A percentile compares a stretch with the other conserved stretches of the same genome.
These are phyloP conservation scores for Mycena albidolilacea DNA, from an alignment of 768 basidiomycete genomes.

Conservation along the genomic window DNA sequence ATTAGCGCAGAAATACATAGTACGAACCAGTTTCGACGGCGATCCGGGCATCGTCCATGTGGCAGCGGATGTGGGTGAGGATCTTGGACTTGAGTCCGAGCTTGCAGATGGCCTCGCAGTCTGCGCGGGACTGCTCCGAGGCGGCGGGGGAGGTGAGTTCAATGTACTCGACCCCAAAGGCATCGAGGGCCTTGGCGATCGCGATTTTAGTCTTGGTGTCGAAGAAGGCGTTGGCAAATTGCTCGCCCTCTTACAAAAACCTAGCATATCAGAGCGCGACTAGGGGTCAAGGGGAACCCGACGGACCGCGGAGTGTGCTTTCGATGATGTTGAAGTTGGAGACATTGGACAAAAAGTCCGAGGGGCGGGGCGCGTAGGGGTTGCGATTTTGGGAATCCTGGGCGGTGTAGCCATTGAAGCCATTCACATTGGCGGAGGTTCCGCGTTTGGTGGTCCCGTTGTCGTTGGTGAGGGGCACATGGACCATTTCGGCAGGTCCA, in stretches of 20 bases:
- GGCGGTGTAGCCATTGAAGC: conserved; percentile 51
- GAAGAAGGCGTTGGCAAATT: conserved; percentile 99
- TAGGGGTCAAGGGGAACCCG: conserved; percentile 5
- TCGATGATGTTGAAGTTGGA: conserved; percentile 98
- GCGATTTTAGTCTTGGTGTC: conserved; percentile 99
- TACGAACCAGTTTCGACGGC: conserved; percentile 95
- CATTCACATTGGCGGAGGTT: conserved; percentile 51
- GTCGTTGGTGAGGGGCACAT: conserved; percentile 69
- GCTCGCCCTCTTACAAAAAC: conserved; percentile 86
- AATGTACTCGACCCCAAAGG: conserved; percentile 99
- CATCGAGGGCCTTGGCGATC: conserved; percentile 97
- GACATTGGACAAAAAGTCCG: conserved; percentile 93
- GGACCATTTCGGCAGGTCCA: conserved; percentile 77
- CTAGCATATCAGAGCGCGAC: conserved; percentile 22
- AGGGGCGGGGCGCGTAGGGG: conserved; percentile 91
- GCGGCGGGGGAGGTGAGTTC: conserved; percentile 99
- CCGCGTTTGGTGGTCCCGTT: conserved; percentile 59
- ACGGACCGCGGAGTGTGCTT: conserved; percentile 92
- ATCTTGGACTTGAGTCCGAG: conserved; percentile 97
- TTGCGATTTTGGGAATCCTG: conserved; percentile 65
- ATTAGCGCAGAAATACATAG: no score
- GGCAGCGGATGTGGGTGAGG: conserved; percentile 98
- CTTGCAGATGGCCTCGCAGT: conserved; percentile 99
- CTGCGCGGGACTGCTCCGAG: conserved; percentile 92
- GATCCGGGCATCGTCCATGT: conserved; percentile 99